A percentile compares a stretch with the other conserved stretches of the same genome.
phyloP scores from a whole-genome alignment of 495 filamentous ascomycete genomes.

The Aspergillus heteromorphus region DNA sequence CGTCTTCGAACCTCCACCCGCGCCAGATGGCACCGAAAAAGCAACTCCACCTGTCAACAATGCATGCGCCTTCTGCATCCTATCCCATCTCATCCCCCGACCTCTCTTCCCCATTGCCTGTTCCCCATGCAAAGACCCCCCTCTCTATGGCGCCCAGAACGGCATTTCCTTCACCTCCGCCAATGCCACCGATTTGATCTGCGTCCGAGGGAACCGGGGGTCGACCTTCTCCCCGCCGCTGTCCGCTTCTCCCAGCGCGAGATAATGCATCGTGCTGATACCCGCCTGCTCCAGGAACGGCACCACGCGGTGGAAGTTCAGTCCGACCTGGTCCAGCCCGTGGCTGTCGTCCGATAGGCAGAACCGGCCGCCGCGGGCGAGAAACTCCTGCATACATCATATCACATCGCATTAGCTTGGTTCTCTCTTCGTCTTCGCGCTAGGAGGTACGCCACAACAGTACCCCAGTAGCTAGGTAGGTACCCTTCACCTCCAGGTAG shows the following conservation, averaged over 20 bases:
- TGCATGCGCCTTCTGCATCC: background rate
- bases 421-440: background rate
- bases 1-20: background rate
- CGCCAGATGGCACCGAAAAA: background rate
- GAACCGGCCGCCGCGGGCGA: slow-evolving; percentile 66
- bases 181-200: slow-evolving; percentile 20
- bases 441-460: no score
- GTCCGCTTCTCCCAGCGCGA: slow-evolving; percentile 27
- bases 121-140: no score
- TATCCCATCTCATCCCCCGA: no score
- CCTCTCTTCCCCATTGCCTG: no score
- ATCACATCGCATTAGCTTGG: slow-evolving; percentile 8
- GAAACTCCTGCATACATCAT: slow-evolving; percentile 57
- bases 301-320: slow-evolving; percentile 58
- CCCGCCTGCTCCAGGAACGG: slow-evolving; percentile 49
- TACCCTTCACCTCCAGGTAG: no score
- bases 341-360: slow-evolving; percentile 92
- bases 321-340: slow-evolving; percentile 70
- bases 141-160: slow-evolving; percentile 15
- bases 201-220: slow-evolving; percentile 37
- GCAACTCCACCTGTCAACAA: background rate
- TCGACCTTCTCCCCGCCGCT: slow-evolving; percentile 29
- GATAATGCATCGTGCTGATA: slow-evolving; percentile 39
- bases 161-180: slow-evolving; percentile 22
- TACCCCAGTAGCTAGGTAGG: no score